Evolutionary conservation across 2,329 filamentous ascomycete species (phyloP).

Genomic region (Coleophoma crateriformis): DNA sequence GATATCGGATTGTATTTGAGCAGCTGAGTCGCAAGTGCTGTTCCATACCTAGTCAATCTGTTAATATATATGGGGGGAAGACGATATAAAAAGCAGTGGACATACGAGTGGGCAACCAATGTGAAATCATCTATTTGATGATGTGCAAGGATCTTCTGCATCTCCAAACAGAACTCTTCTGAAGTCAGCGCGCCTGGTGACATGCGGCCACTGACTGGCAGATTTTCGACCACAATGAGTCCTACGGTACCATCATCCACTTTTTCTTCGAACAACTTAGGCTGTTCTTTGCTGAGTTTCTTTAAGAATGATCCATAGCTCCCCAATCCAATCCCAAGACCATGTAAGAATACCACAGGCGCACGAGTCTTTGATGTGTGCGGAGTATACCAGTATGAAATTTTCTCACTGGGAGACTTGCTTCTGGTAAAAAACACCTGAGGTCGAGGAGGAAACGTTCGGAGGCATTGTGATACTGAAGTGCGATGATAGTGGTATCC

Average conservation of each 20-base stretch:
- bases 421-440: slow-evolving; percentile 35
- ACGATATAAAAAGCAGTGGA: not conserved
- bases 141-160: slow-evolving; percentile 41
- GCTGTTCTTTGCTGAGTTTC: slow-evolving; percentile 32
- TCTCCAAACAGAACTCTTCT: slow-evolving; percentile 41
- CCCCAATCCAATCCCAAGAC: slow-evolving; percentile 51
- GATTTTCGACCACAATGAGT: slow-evolving; percentile 48
- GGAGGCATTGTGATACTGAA: slow-evolving; percentile 29
- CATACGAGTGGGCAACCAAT: slow-evolving; percentile 41
- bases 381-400: slow-evolving; percentile 54
- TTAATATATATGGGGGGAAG: not conserved
- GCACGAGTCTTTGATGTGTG: slow-evolving; percentile 48
- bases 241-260: slow-evolving; percentile 40
- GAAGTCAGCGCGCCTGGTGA: slow-evolving; percentile 38
- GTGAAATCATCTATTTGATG: slow-evolving; percentile 44
- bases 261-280: slow-evolving; percentile 3
- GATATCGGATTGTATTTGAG: slow-evolving; percentile 33
- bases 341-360: slow-evolving; percentile 54
- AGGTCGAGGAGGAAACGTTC: slow-evolving; percentile 46
- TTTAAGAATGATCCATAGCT: slow-evolving; percentile 46
- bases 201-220: slow-evolving; percentile 49
- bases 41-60: slow-evolving; percentile 26
- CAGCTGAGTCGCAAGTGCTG: slow-evolving; percentile 46
- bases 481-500: slow-evolving; percentile 39
- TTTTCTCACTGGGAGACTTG: slow-evolving; percentile 34